Evolutionary conservation across 768 basidiomycete species (phyloP).

Genomic region (Lactifluus echinatus): DNA sequence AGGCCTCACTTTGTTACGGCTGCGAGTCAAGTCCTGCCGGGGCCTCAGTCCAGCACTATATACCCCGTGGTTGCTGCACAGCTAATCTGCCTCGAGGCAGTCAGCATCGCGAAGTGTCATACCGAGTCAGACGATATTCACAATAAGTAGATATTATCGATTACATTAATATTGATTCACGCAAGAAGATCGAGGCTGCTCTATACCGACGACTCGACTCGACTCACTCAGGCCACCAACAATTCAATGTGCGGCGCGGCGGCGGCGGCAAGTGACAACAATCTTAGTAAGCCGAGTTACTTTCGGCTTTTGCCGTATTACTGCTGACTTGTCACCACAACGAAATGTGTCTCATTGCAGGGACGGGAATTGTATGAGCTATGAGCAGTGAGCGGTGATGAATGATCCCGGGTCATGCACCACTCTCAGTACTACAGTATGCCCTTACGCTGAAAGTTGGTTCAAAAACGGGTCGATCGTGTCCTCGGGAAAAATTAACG

Average conservation of each 20-base stretch:
- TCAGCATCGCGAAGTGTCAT: not conserved
- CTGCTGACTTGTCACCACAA: too few relatives aligned
- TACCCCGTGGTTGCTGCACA: not conserved
- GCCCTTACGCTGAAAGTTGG: not conserved
- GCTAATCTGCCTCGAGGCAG: not conserved
- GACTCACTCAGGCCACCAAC: not conserved
- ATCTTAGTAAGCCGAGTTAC: too few relatives aligned
- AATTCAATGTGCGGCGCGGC: too few relatives aligned
- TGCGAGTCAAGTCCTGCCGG: not conserved
- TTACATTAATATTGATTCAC: slow-evolving; percentile 7
- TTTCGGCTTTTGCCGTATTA: not conserved
- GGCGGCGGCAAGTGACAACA: too few relatives aligned
- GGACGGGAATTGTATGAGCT: too few relatives aligned
- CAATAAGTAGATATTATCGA: not conserved
- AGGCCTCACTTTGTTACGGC: not conserved
- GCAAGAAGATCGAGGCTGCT: slow-evolving; percentile 1
- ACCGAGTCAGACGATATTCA: not conserved
- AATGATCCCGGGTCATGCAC: not conserved
- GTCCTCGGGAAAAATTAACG: not conserved
- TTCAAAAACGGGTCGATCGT: not conserved
- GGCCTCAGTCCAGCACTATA: not conserved
- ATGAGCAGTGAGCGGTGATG: not conserved
- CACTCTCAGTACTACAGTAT: not conserved
- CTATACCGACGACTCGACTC: not conserved
- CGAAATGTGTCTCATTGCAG: too few relatives aligned